Base-by-base conservation (phyloP, 176 grass and related monocot species). In the Phoenix roebelenii region DNA sequence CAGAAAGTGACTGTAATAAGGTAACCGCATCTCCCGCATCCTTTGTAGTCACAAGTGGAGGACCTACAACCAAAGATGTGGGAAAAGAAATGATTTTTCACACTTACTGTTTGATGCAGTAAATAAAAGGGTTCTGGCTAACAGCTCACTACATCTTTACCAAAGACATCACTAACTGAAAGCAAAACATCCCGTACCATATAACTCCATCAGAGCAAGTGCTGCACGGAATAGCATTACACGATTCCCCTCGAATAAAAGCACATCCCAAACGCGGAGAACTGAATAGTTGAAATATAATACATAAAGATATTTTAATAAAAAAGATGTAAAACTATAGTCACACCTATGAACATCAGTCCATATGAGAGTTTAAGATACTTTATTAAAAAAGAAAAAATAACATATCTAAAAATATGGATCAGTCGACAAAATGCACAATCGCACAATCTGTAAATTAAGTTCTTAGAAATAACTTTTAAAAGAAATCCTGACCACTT, bases 11-110 rank as follows among this genome's bases (percentile, higher is more conserved):
- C 58, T 98, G 94, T 26, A 98, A 77, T 63, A 98, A 83, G 20
- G 94, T 92, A 59, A 98, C 77, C 65, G 94, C 94, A 76, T 98
- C 94, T 63, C 94, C 93, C n/a, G 94, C 85, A 76, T 98, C 93
- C 69, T 83, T 92, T 54, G 94, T 89, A 59, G 94, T 98, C 17
- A 92, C 88, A 58, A 92, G 88, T 65, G 94, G 88, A 70, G 94
- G 94, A 75, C 94, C 94, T 98, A 64, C 57, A 88, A 74, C 63
- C 55, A 15, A 67, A 44, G 35, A 26, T 3, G 25, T 52, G 10
- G 51, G 2, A 59, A 48, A 49, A 18, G 10, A 51, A 44, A 14
- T 12, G 35, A 44, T 2, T 44, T 44, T 44, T 30, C 5, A 14
- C 2, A 14, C 7, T 6, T 44, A 44, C 0, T 44, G 35, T 44